Conservation (phyloP, 306 rosid species). For the Prosopis cineraria region DNA sequence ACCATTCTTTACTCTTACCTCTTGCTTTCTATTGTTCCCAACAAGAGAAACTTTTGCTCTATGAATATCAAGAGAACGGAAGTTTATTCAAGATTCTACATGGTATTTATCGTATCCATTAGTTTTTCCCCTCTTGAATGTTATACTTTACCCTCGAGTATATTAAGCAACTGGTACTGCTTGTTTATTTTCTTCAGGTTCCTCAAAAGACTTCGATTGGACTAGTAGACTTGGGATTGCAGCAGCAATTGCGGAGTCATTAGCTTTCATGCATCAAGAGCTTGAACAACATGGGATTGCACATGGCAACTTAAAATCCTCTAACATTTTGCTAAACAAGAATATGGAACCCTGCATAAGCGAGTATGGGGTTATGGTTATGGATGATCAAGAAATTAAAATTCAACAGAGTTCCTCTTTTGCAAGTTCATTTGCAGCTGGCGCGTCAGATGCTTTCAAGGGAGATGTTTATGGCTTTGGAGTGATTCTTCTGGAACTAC, state of each 20-base stretch:
- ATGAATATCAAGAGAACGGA: slow-evolving; percentile 74
- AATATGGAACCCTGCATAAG: slow-evolving; percentile 78
- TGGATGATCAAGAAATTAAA: slow-evolving; percentile 24
- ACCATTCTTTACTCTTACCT: slow-evolving; percentile 55
- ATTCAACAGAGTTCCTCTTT: slow-evolving; percentile 29
- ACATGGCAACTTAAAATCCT: slow-evolving; percentile 81
- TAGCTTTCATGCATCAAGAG: slow-evolving; percentile 72
- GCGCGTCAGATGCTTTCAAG: slow-evolving; percentile 37
- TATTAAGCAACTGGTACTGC: neutral
- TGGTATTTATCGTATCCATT: slow-evolving; percentile 44
- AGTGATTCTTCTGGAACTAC: slow-evolving; percentile 79
- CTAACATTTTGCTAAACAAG: slow-evolving; percentile 69
- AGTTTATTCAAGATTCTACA: slow-evolving; percentile 72
- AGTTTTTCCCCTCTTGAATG: neutral
- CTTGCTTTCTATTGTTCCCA: slow-evolving; percentile 74
- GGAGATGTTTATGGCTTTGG: slow-evolving; percentile 75
- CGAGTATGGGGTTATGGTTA: slow-evolving; percentile 62
- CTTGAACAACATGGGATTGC: slow-evolving; percentile 56
- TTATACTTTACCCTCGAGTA: neutral
- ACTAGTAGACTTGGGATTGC: slow-evolving; percentile 61
- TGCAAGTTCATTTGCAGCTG: slow-evolving; percentile 6
- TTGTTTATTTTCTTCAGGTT: slow-evolving; percentile 49
- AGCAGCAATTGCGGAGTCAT: slow-evolving; percentile 57
- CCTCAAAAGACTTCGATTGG: slow-evolving; percentile 60
- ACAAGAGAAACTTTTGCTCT: slow-evolving; percentile 81